phyloP scores from a whole-genome alignment of 208 protist species.

The Eutreptiella sp. region DNA sequence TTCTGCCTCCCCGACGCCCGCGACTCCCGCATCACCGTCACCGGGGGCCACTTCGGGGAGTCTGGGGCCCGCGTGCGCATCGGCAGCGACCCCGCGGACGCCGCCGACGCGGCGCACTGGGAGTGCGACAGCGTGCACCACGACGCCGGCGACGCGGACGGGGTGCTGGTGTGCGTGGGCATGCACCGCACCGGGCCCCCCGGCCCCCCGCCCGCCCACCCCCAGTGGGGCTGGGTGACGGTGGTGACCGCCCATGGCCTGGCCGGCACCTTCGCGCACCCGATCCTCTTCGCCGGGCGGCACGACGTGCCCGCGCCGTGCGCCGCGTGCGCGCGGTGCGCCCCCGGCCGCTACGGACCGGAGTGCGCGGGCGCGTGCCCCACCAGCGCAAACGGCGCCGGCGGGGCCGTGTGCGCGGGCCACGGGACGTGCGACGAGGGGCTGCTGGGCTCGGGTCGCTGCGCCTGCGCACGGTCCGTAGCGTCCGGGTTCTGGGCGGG shows the following conservation, averaged over 20 bases:
- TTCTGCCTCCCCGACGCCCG: too few relatives aligned
- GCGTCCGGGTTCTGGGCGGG: slow-evolving; percentile 21
- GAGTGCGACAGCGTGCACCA: background rate
- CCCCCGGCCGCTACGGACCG: background rate
- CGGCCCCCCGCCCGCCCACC: background rate
- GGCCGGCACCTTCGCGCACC: background rate
- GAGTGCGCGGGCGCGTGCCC: slow-evolving; percentile 5
- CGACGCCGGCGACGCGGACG: background rate
- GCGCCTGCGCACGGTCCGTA: slow-evolving; percentile 32
- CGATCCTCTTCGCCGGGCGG: background rate
- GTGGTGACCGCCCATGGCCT: background rate
- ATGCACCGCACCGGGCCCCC: background rate
- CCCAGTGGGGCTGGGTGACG: background rate
- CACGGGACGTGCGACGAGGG: slow-evolving; percentile 24
- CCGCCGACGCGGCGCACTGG: too few relatives aligned
- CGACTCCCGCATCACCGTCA: too few relatives aligned
- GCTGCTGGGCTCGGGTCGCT: slow-evolving; percentile 12
- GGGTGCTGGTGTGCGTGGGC: background rate
- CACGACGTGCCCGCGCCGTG: background rate
- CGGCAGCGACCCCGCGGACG: too few relatives aligned
- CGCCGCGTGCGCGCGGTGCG: background rate
- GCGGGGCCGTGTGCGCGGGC: background rate
- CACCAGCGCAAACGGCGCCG: too few relatives aligned
- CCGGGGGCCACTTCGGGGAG: too few relatives aligned
- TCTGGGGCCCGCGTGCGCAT: too few relatives aligned